Evolutionary conservation across 1,139 yeast species (phyloP).

Genomic region (Lodderomyces metapsilosis): DNA sequence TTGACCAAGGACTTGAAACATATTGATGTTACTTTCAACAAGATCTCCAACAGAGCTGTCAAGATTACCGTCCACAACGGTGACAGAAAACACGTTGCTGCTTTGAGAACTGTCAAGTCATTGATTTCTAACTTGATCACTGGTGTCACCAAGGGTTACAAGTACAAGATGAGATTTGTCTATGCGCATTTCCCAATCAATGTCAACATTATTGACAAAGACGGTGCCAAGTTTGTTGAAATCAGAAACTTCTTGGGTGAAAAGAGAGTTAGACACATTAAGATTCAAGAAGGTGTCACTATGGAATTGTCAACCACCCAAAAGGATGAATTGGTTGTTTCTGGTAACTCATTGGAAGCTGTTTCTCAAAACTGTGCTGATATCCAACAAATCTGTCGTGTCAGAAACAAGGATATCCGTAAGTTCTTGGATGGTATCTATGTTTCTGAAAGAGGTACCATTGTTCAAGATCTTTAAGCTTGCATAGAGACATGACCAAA

Average conservation of each 20-base stretch:
- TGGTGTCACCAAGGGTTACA: conserved; percentile 99
- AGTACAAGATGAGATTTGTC: conserved; percentile 99
- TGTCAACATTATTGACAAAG: conserved; percentile 80
- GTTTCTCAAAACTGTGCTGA: conserved; percentile 99
- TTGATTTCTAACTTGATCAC: conserved; percentile 90
- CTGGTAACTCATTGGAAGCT: conserved; percentile 96
- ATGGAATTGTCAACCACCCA: conserved; percentile 77
- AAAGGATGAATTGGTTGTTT: conserved; percentile 91
- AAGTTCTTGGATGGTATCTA: conserved; percentile 99
- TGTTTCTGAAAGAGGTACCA: conserved; percentile 93
- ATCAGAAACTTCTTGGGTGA: conserved; percentile 99
- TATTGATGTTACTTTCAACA: conserved; percentile 88
- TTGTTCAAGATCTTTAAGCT: conserved; percentile 60
- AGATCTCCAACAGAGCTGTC: conserved; percentile 69
- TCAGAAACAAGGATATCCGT: conserved; percentile 99
- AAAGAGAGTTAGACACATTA: conserved; percentile 88
- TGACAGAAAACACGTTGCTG: conserved; percentile 99
- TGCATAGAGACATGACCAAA: neutral
- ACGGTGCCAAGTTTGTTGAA: conserved; percentile 78
- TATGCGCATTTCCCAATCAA: conserved; percentile 99
- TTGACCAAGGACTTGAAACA: conserved; percentile 90
- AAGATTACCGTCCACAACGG: conserved; percentile 96
- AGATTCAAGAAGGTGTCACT: conserved; percentile 84
- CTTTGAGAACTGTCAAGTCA: conserved; percentile 98
- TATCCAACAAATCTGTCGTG: conserved; percentile 97